Evolutionary conservation across 2,329 filamentous ascomycete genomes (phyloP).

Genomic region (Aspergillus caelatus): DNA sequence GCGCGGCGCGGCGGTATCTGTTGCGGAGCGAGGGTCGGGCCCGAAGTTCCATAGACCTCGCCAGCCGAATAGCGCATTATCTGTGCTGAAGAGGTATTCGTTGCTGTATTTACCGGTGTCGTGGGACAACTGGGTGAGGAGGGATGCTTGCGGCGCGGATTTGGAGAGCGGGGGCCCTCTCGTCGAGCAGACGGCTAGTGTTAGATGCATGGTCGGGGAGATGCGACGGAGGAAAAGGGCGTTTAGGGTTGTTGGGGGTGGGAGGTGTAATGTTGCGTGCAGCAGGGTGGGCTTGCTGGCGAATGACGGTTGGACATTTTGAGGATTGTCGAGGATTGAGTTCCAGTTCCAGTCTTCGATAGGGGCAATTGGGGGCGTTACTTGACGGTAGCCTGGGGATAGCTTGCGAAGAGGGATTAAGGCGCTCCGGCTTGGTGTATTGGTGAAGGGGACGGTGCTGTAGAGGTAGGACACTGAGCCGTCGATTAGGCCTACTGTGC

Average conservation of each 20-base stretch:
- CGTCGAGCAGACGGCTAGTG: constrained; percentile 62
- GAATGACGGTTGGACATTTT: not conserved
- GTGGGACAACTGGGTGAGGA: constrained; percentile 58
- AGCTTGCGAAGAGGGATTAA: constrained; percentile 75
- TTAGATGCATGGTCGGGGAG: constrained; percentile 75
- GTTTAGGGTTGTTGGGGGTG: constrained; percentile 80
- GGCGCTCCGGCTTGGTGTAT: constrained; percentile 69
- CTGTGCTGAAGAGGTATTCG: constrained; percentile 89
- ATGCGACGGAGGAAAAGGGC: constrained; percentile 80
- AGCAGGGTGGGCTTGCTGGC: constrained; percentile 45
- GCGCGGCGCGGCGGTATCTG: constrained; percentile 57
- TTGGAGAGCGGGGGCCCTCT: constrained; percentile 45
- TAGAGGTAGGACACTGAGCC: constrained; percentile 97
- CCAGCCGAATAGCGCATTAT: constrained; percentile 84
- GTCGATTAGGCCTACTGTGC: constrained; percentile 87
- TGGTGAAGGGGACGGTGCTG: constrained; percentile 76
- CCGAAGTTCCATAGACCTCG: constrained; percentile 95
- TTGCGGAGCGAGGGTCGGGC: constrained; percentile 54
- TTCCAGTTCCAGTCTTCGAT: constrained; percentile 36
- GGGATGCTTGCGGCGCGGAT: constrained; percentile 48
- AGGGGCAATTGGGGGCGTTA: constrained; percentile 54
- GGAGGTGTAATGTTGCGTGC: constrained; percentile 50
- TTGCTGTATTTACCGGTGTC: constrained; percentile 85
- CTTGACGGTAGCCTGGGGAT: constrained; percentile 78
- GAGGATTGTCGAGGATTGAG: constrained; percentile 28